Base-by-base conservation (phyloP, 2,329 filamentous ascomycete genomes). In the Fusarium citri region DNA sequence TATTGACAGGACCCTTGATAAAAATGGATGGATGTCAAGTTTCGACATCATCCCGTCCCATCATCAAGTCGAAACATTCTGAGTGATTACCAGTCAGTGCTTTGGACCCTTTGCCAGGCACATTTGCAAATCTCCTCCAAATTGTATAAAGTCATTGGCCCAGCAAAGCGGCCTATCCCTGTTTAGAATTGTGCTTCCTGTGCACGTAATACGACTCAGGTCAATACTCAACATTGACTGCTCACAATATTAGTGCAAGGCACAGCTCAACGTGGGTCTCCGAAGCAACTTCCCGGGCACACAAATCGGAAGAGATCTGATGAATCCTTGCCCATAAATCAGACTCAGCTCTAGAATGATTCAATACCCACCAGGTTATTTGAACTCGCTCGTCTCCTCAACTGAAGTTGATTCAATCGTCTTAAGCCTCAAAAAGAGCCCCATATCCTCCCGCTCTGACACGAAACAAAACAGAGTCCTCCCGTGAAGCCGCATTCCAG, bases 341-440 rank as follows among this genome's bases (percentile, higher is more conserved):
- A 25, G 23, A 20, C 37, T 22, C 48, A 26, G 18, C 30, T 23
- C 23, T 12, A 30, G 40, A 26, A 30, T 22, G 11, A 20, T 14
- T 26, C 43, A 30, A 46, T 54, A 40, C 34, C 42, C 26, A 30
- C 56, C 40, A 25, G 10, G 22, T 16, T 12, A 31, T 30, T 49
- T 30, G 12, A 40, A 16, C 37, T 60, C 30, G n/a, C 26, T 26
- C 34, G 26, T 34, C 47, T 67, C 66, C 60, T 57, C 26, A 67
- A 57, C 57, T 64, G 54, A 56, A 55, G 51, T 41, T 64, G 54
- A 68, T 31, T 56, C 57, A 70, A 23, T 55, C 18, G 26, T 5
- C 22, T 5, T 26, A 45, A 70, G 67, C 57, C 62, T 68, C 45
- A 37, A 40, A 14, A 43, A 11, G 31, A 30, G 43, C 20, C 28